Percentiles rank a stretch among this genome's conserved stretches.
Conservation (phyloP, 1,284 basidiomycete species). For the Coniferiporia weirii region DNA sequence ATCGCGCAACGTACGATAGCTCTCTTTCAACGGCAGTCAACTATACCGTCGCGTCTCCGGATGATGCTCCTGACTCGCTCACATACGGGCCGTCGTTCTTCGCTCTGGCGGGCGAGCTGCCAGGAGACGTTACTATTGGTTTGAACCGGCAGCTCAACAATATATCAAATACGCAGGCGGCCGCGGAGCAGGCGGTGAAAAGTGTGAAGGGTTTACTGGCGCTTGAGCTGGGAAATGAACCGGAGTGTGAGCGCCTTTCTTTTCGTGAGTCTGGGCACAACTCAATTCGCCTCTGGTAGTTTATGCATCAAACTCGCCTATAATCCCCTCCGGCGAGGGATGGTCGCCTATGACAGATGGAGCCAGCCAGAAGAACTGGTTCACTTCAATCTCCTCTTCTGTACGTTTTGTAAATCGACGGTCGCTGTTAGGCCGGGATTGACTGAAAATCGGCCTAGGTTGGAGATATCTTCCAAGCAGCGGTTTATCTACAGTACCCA, state of each 20-base stretch:
- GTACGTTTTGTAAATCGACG: conserved; percentile 22
- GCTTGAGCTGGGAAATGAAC: conserved; percentile 42
- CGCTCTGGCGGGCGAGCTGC: conserved; percentile 31
- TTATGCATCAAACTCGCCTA: conserved; percentile 29
- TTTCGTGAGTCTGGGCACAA: not conserved
- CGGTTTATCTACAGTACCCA: conserved; percentile 34
- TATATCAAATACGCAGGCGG: conserved; percentile 32
- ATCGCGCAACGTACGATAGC: conserved; percentile 37
- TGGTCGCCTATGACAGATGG: conserved; percentile 34
- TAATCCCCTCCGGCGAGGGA: conserved; percentile 26
- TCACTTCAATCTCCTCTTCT: conserved; percentile 30
- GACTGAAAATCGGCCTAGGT: conserved; percentile 22
- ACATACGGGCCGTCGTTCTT: conserved; percentile 40
- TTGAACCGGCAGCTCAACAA: conserved; percentile 39
- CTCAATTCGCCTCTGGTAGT: conserved; percentile 23
- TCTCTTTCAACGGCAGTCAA: conserved; percentile 31
- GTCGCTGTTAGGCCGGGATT: not conserved
- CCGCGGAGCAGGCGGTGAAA: conserved; percentile 31
- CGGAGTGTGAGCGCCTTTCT: conserved; percentile 31
- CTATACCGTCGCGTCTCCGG: conserved; percentile 35
- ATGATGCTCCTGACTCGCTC: conserved; percentile 34
- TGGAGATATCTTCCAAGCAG: conserved; percentile 38
- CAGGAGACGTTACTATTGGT: conserved; percentile 36
- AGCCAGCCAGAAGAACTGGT: conserved; percentile 34
- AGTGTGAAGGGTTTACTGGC: conserved; percentile 34